Base-by-base conservation (phyloP, 2,329 filamentous ascomycete genomes). In the Spiromastix sp. region DNA sequence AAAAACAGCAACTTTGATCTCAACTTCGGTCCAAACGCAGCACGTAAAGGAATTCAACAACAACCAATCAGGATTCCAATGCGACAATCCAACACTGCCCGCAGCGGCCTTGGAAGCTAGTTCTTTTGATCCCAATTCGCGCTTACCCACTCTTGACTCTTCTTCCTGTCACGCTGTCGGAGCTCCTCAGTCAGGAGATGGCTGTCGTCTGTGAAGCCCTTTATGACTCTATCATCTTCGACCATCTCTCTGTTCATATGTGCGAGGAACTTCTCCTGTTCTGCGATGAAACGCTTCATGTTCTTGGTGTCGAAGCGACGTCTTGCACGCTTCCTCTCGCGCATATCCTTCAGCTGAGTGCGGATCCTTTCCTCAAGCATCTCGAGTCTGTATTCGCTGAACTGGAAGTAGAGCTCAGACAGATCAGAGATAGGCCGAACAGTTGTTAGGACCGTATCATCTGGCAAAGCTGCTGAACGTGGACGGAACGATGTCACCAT, bases 401-500 rank as follows among this genome's bases (percentile, higher is more conserved):
- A 81, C 49, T 78, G 69, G 36, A 66, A 64, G 54, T 81, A 81
- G 2, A 79, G 60, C 45, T 72, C 67, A 0, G 61, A 59, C 2
- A 75, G 56, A 41, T 77, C 59, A 3, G 72, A 77, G 42, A 79
- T 71, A 1, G 62, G 62, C 1, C 75, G 69, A 10, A 79, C 70
- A 0, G 71, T 77, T 3, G 66, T 72, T 26, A 81, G 61, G 3
- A 74, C 71, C 1, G 71, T 72, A 45, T 79, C 74, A 46, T 81
- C 78, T 11, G 63, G 66, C 27, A 72, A 48, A 13, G 58, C 59
- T 2, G 74, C 61, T 15, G 63, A 67, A 34, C 66, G 69, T 2
- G 77, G 74, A 7, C 78, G 67, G 59, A 79, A 80, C 3, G 72
- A 74, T 0, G 77, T 81, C 33, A 81, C 74, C 59, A 77, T 75